These are phyloP conservation scores for Lachnellula arida DNA, from an alignment of 2,329 filamentous ascomycete genomes.

Conservation along the genomic window DNA sequence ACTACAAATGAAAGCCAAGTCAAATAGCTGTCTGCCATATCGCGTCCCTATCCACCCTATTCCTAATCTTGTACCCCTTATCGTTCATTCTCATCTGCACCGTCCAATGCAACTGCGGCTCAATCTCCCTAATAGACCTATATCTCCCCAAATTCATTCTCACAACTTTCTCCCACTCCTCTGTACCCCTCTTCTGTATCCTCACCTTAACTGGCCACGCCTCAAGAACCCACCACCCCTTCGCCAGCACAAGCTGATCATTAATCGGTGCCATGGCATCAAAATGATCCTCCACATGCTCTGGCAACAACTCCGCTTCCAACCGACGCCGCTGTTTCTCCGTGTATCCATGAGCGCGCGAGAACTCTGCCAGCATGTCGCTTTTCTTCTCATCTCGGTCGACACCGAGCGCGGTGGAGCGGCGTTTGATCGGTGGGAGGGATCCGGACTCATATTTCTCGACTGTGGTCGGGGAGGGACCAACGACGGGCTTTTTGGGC, in stretches of 20 bases:
- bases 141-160: constrained; percentile 36
- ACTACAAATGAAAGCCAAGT: not conserved
- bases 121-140: constrained; percentile 33
- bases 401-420: constrained; percentile 29
- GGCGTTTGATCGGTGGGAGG: constrained; percentile 31
- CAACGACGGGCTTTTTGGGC: constrained; percentile 30
- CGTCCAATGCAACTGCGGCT: constrained; percentile 42
- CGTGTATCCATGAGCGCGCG: not conserved
- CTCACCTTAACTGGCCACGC: constrained; percentile 39
- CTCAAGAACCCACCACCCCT: constrained; percentile 41
- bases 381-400: constrained; percentile 22
- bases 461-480: constrained; percentile 34
- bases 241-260: constrained; percentile 36
- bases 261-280: constrained; percentile 38
- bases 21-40: constrained; percentile 30
- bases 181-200: constrained; percentile 28
- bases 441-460: constrained; percentile 34
- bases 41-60: constrained; percentile 27
- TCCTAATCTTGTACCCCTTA: constrained; percentile 33
- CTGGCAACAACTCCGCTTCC: constrained; percentile 31
- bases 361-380: constrained; percentile 9
- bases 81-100: constrained; percentile 35
- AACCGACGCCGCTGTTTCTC: constrained; percentile 7
- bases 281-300: constrained; percentile 40
- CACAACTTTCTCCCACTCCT: constrained; percentile 36